Conservation (phyloP, 176 grass and related monocot genomes). For the Triticum timopheevii region DNA sequence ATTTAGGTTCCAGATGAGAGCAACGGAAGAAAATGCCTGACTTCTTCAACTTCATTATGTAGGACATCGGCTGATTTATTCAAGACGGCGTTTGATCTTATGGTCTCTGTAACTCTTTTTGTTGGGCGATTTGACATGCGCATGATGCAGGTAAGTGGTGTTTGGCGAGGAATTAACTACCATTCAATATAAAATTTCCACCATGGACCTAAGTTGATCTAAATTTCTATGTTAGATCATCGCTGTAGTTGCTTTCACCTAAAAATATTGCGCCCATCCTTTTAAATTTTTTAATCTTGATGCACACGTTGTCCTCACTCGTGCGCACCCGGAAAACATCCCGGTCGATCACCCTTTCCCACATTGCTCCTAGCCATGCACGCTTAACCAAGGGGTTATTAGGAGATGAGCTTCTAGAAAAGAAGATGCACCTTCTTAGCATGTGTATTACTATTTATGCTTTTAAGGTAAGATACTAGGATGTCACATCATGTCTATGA, state of each 20-base stretch:
- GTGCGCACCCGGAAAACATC: neutral
- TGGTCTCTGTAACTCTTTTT: conserved; percentile 98
- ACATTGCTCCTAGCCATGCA: neutral
- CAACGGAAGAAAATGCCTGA: conserved; percentile 26
- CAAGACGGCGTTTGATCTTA: conserved; percentile 92
- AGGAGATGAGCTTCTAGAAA: neutral
- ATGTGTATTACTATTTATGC: neutral
- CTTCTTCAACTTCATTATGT: conserved; percentile 42
- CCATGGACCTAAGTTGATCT: conserved; percentile 11
- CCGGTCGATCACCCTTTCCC: neutral
- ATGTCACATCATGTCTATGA: neutral
- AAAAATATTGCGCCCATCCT: neutral
- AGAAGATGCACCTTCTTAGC: neutral
- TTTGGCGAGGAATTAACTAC: neutral
- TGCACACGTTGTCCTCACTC: neutral
- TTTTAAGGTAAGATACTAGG: neutral
- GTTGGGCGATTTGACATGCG: conserved; percentile 98
- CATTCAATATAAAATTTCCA: neutral
- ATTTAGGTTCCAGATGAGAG: conserved; percentile 22
- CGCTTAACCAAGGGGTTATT: neutral
- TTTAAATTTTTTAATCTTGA: conserved; percentile 1
- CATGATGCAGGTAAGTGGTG: conserved; percentile 83
- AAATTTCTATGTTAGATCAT: neutral
- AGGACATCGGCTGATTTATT: conserved; percentile 99
- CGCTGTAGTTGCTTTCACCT: neutral